Evolutionary conservation across 805 yeast genomes (phyloP).

Genomic region (Schizosaccharomyces lindneri): DNA sequence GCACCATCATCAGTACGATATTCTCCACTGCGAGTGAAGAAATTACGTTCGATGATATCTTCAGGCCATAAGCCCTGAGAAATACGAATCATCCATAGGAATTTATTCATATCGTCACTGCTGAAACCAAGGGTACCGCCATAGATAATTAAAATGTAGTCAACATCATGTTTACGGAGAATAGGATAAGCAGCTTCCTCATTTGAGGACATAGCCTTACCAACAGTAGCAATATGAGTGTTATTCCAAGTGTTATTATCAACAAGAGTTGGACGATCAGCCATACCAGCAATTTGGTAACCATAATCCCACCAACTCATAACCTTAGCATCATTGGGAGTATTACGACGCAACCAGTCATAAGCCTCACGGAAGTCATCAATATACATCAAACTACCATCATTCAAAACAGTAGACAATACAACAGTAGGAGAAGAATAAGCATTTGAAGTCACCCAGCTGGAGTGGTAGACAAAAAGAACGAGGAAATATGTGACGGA

Average conservation of each 20-base stretch:
- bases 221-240: slow-evolving; percentile 97
- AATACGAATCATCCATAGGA: slow-evolving; percentile 95
- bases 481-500: slow-evolving; percentile 51
- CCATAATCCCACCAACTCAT: slow-evolving; percentile 99
- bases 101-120: slow-evolving; percentile 91
- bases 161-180: slow-evolving; percentile 76
- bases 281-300: slow-evolving; percentile 98
- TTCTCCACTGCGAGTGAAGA: slow-evolving; percentile 66
- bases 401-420: slow-evolving; percentile 55
- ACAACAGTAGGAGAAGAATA: slow-evolving; percentile 97
- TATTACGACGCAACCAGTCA: slow-evolving; percentile 96
- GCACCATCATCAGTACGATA: slow-evolving; percentile 69
- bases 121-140: slow-evolving; percentile 86
- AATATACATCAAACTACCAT: slow-evolving; percentile 62
- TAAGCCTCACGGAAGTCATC: slow-evolving; percentile 98
- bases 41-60: slow-evolving; percentile 69
- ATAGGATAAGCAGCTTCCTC: slow-evolving; percentile 79
- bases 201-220: slow-evolving; percentile 82
- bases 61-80: slow-evolving; percentile 99
- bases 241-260: slow-evolving; percentile 99
- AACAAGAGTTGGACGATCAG: slow-evolving; percentile 91
- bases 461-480: slow-evolving; percentile 76
- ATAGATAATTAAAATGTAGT: slow-evolving; percentile 73
- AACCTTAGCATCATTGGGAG: slow-evolving; percentile 82
- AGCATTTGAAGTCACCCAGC: slow-evolving; percentile 90